Base-by-base conservation (phyloP, 1,284 basidiomycete genomes). In the Filobasidium uniguttulatum region DNA sequence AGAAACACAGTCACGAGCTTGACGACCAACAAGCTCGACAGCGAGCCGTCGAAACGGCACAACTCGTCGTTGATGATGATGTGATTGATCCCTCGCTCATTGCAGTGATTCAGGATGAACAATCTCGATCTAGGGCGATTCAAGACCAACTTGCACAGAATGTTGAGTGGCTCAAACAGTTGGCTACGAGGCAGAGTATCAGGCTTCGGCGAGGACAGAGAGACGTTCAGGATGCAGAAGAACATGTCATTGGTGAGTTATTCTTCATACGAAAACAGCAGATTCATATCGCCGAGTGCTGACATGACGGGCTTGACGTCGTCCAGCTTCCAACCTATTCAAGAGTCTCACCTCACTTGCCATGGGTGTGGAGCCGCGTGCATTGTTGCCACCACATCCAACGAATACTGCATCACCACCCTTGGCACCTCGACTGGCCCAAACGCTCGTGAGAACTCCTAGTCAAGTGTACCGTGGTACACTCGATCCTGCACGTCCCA, bases 191-290 rank as follows among this genome's bases (percentile, higher is more conserved):
- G 37, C 53, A 54, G 17, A 49, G 51, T 14, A 19, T 44, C 15
- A 45, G 53, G 20, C 20, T 54, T 19, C 44, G 46, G 5, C 19
- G 46, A 15, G 53, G 49, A 10, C 44, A 45, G 26, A 15, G 40
- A 12, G 29, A 38, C 28, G 46, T 46, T 19, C n/a, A 41, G 35
- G 49, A 51, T 41, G 20, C 28, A 12, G 45, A 49, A 35, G 53
- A 54, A 19, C 33, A 54, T 9, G 46, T 37, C 15, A 28, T 50
- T 22, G 53, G 53, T 54, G 34, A 48, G 53, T 54, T 28, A 19
- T 14, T 20, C n/a, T 29, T n/a, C 31, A 23, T 20, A n/a, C n/a
- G n/a, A n/a, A n/a, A n/a, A n/a, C n/a, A n/a, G n/a, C n/a, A n/a
- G n/a, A n/a, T n/a, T n/a, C n/a, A n/a, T n/a, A n/a, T n/a, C n/a